phyloP scores from a whole-genome alignment of 2,329 filamentous ascomycete species.

The Diaporthe citrichinensis region DNA sequence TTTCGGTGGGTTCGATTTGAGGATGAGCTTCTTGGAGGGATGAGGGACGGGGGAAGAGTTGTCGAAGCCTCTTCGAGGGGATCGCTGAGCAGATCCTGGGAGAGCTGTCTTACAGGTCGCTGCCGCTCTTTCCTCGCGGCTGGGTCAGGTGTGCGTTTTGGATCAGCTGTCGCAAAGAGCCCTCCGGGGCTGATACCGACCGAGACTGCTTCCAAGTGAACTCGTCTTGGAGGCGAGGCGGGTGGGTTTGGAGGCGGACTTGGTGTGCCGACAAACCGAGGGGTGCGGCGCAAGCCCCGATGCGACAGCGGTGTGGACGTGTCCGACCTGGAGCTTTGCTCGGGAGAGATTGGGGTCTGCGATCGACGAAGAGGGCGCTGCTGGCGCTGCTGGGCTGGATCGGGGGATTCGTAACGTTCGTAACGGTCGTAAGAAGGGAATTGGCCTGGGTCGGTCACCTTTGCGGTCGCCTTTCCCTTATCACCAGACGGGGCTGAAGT shows the following conservation, averaged over 20 bases:
- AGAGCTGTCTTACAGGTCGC: slow-evolving; percentile 55
- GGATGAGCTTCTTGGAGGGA: slow-evolving; percentile 49
- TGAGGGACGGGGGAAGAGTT: slow-evolving; percentile 50
- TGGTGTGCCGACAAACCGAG: slow-evolving; percentile 63
- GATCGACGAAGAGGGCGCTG: slow-evolving; percentile 56
- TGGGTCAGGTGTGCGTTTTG: slow-evolving; percentile 30
- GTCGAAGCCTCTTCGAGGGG: slow-evolving; percentile 56
- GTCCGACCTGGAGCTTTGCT: slow-evolving; percentile 43
- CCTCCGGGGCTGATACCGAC: slow-evolving; percentile 63
- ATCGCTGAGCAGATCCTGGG: slow-evolving; percentile 63
- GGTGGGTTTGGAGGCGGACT: slow-evolving; percentile 48
- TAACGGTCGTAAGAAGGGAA: slow-evolving; percentile 66
- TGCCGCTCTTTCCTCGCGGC: slow-evolving; percentile 39
- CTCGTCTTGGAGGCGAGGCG: slow-evolving; percentile 46
- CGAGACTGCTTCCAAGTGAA: slow-evolving; percentile 63
- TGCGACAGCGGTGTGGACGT: slow-evolving; percentile 63
- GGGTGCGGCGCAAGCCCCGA: slow-evolving; percentile 65
- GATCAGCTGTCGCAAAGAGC: slow-evolving; percentile 53
- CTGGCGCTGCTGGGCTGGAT: slow-evolving; percentile 55
- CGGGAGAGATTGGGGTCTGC: slow-evolving; percentile 49
- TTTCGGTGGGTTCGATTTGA: slow-evolving; percentile 49
- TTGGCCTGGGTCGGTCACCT: slow-evolving; percentile 60
- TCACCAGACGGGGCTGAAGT: slow-evolving; percentile 53
- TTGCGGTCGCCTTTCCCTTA: slow-evolving; percentile 55
- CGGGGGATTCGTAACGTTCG: slow-evolving; percentile 65